phyloP scores from a whole-genome alignment of 1,284 basidiomycete genomes.

The Ceratobasidium sp. region DNA sequence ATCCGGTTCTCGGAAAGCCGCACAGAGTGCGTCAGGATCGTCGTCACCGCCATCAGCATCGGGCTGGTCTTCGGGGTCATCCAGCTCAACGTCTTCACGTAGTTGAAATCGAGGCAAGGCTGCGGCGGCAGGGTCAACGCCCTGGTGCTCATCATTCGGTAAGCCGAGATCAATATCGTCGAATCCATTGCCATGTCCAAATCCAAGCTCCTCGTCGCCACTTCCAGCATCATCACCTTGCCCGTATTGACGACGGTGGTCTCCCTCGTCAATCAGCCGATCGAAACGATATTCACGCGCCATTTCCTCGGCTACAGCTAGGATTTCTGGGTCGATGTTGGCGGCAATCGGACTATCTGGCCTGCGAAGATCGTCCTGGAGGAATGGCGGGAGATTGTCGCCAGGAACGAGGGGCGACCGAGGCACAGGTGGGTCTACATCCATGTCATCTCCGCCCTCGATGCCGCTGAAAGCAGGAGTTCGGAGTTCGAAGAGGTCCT shows the following conservation, averaged over 20 bases:
- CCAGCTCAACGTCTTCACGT: not conserved
- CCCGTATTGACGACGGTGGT: not conserved
- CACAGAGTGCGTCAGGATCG: not conserved
- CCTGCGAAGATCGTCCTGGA: not conserved
- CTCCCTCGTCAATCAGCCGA: not conserved
- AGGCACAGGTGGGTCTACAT: not conserved
- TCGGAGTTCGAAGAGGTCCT: not conserved
- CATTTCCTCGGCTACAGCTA: conserved; percentile 8
- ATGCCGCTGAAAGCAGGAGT: not conserved
- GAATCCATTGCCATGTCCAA: not conserved
- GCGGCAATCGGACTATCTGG: not conserved
- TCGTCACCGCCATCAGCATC: not conserved
- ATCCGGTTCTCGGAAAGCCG: conserved; percentile 8
- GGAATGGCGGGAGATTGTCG: not conserved
- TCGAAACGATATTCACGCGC: conserved; percentile 12
- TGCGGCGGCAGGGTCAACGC: not conserved
- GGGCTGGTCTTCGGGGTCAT: not conserved
- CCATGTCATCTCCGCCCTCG: not conserved
- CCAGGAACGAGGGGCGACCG: not conserved
- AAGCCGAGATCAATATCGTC: conserved; percentile 23
- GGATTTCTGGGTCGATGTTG: not conserved
- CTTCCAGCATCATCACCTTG: not conserved
- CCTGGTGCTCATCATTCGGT: not conserved
- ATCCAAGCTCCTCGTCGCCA: not conserved
- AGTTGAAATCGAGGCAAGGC: not conserved